Base-by-base conservation (phyloP, 2,329 filamentous ascomycete species). In the Drechslera avenae region DNA sequence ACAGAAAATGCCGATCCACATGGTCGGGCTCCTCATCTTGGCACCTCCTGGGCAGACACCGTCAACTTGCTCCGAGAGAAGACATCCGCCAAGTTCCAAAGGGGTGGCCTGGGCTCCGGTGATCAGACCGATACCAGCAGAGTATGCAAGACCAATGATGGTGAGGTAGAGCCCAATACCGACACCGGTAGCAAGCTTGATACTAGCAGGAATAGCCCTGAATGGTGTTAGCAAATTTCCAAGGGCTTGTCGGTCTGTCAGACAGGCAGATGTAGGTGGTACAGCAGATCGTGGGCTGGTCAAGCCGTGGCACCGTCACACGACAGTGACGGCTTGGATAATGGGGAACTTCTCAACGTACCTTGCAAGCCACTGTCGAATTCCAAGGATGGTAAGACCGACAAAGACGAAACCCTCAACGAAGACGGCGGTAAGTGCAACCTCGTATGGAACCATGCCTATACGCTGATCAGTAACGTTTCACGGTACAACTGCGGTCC, bases 1-100 rank as follows among this genome's bases (percentile, higher is more conserved):
- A 61, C 88, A 89, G 78, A 95, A 94, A 63, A 95, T 91, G 31
- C 90, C 91, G 43, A 95, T 81, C 91, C 91, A 96, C 83, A 95
- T 84, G 18, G 87, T 85, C 1, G 90, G 89, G 65, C 83, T 90
- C 54, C 89, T 85, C 90, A 96, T 93, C 80, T 91, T 91, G 46
- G 83, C 78, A 16, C 78, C 77, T 41, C 78, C 76, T 0, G 83
- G 82, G 69, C 90, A 94, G 5, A 83, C 64, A 8, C 87, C 75
- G 48, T 61, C 63, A 13, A 73, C 56, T 51, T 64, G 54, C 52
- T 62, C 79, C 39, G 86, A 79, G 0, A 78, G 64, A 0, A 83
- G 79, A 62, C 91, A 96, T 19, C 90, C 91, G 1, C 88, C 90
- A 34, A 95, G 79, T 56, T 89, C 84, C 21, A 91, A 75, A 1